Conservation (phyloP, 2,329 filamentous ascomycete species). For the Pseudohalonectria lignicola region DNA sequence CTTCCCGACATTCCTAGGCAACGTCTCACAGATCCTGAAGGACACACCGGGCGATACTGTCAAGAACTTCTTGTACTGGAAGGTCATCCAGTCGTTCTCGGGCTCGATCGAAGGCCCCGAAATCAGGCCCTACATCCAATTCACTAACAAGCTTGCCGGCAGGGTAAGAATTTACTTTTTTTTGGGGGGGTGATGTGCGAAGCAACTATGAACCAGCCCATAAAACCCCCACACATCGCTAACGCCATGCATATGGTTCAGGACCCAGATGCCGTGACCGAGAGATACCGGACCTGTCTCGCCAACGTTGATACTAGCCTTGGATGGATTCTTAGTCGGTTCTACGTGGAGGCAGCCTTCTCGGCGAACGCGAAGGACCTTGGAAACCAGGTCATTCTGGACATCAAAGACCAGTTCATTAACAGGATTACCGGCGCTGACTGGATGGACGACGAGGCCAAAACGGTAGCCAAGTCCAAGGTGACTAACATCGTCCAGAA, state of each 20-base stretch:
- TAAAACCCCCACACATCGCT: background rate
- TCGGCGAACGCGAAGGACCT: constrained; percentile 54
- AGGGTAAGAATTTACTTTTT: constrained; percentile 24
- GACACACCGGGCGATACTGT: constrained; percentile 42
- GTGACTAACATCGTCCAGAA: constrained; percentile 57
- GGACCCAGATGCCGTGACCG: constrained; percentile 49
- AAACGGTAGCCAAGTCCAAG: constrained; percentile 49
- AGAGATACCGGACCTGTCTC: constrained; percentile 58
- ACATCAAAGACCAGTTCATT: constrained; percentile 57
- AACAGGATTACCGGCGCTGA: constrained; percentile 43
- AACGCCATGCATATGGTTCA: constrained; percentile 10
- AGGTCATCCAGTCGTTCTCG: constrained; percentile 42
- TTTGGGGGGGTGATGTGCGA: no score
- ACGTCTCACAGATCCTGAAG: constrained; percentile 42
- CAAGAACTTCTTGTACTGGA: constrained; percentile 55
- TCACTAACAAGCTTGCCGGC: constrained; percentile 49
- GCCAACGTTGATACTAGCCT: constrained; percentile 42
- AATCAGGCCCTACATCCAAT: constrained; percentile 46
- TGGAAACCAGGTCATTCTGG: constrained; percentile 57
- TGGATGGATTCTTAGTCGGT: constrained; percentile 59
- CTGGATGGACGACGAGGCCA: constrained; percentile 56
- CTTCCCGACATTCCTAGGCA: constrained; percentile 48
- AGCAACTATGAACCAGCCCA: no score
- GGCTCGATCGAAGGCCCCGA: constrained; percentile 45
- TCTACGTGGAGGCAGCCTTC: constrained; percentile 60